A percentile compares a stretch with the other conserved stretches of the same genome.
Conservation (phyloP, 129 eudicot genomes). For the Kitagawia praeruptora region DNA sequence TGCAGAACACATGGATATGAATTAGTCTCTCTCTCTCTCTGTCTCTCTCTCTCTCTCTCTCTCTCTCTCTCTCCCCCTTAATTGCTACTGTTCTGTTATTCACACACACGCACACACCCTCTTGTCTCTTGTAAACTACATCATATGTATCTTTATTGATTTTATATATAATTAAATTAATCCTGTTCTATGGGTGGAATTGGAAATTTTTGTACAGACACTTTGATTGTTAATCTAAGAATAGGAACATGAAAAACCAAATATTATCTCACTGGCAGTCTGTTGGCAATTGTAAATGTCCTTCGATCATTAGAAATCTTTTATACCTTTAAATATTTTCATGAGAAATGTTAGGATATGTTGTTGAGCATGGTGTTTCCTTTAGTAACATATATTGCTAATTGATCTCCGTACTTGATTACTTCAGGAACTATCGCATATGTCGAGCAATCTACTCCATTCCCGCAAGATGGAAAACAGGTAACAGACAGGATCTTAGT, state of each 20-base stretch:
- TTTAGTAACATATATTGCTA: not conserved
- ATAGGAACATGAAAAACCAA: not conserved
- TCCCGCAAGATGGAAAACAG: constrained; percentile 89
- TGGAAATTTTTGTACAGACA: too few relatives aligned
- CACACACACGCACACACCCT: too few relatives aligned
- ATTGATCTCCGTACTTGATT: constrained; percentile 5
- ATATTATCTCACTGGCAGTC: not conserved
- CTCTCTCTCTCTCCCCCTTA: too few relatives aligned
- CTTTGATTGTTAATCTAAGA: not conserved
- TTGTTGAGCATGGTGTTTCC: not conserved
- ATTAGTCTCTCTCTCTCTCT: too few relatives aligned
- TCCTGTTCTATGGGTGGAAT: too few relatives aligned
- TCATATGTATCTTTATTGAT: too few relatives aligned
- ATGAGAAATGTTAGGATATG: not conserved
- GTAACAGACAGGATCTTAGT: constrained; percentile 21
- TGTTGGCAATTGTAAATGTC: not conserved
- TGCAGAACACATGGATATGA: too few relatives aligned
- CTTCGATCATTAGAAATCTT: not conserved
- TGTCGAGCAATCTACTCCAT: constrained; percentile 83
- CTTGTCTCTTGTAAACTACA: too few relatives aligned
- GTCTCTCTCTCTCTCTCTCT: too few relatives aligned
- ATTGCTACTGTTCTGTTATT: too few relatives aligned
- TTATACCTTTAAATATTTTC: too few relatives aligned
- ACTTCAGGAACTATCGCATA: constrained; percentile 72
- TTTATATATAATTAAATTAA: too few relatives aligned